These are phyloP conservation scores for Gynandropsis gynandra DNA, from an alignment of 345 rosid genomes.

Conservation along the genomic window DNA sequence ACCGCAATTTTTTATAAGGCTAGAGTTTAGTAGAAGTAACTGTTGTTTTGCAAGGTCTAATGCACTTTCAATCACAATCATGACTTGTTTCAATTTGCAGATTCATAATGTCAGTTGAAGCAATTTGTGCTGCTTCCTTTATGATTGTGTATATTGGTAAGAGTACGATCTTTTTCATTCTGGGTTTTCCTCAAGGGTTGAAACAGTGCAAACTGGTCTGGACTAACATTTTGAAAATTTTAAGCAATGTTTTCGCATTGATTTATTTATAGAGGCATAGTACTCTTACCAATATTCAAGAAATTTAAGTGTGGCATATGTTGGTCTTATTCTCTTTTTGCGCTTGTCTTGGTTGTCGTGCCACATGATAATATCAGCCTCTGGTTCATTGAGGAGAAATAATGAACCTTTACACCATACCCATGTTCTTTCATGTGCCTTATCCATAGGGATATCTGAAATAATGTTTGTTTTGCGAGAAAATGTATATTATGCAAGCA, in stretches of 20 bases:
- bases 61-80: slow-evolving; percentile 1
- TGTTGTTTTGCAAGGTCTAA: slow-evolving; percentile 5
- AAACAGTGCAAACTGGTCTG: neutral
- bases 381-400: too few relatives aligned
- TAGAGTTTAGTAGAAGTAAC: slow-evolving; percentile 10
- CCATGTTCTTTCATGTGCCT: neutral
- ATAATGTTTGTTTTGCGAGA: neutral
- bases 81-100: slow-evolving; percentile 34
- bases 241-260: too few relatives aligned
- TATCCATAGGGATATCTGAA: neutral
- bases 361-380: too few relatives aligned
- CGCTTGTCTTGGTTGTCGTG: too few relatives aligned
- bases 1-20: neutral
- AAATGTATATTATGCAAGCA: too few relatives aligned
- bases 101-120: slow-evolving; percentile 83
- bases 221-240: slow-evolving; percentile 1
- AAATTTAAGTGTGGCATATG: too few relatives aligned
- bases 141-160: slow-evolving; percentile 79
- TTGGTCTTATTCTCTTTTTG: too few relatives aligned
- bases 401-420: neutral
- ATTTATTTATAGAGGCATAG: too few relatives aligned
- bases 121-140: slow-evolving; percentile 73
- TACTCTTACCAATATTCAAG: too few relatives aligned
- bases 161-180: neutral
- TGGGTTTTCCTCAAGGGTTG: too few relatives aligned